Evolutionary conservation across 2,329 filamentous ascomycete species (phyloP).

Genomic region (Lasiodiplodia theobromae): DNA sequence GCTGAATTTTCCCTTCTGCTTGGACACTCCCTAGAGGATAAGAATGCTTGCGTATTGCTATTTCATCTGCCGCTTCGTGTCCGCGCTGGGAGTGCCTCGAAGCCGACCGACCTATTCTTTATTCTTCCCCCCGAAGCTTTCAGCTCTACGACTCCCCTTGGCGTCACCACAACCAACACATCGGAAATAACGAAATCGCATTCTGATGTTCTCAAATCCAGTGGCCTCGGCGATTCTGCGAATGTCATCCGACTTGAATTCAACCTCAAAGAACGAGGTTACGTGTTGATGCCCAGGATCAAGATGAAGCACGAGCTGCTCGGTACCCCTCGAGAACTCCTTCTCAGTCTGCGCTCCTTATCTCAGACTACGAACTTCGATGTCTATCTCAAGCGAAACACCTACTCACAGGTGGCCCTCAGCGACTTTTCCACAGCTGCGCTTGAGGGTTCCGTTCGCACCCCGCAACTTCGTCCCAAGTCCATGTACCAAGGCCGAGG

Average conservation of each 20-base stretch:
- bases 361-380: not conserved
- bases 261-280: not conserved
- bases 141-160: not conserved
- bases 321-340: slow-evolving; percentile 3
- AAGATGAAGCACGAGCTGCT: slow-evolving; percentile 8
- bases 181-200: slow-evolving; percentile 7
- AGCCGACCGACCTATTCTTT: slow-evolving; percentile 13
- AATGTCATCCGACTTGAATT: not conserved
- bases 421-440: not conserved
- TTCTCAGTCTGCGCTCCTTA: not conserved
- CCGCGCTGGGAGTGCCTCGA: slow-evolving; percentile 8
- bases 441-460: not conserved
- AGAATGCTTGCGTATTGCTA: slow-evolving; percentile 7
- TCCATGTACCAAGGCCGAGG: slow-evolving; percentile 16
- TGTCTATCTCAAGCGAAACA: slow-evolving; percentile 20
- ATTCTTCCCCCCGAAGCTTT: slow-evolving; percentile 7
- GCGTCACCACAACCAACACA: not conserved
- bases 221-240: not conserved
- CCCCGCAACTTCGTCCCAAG: not conserved
- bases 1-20: slow-evolving; percentile 24
- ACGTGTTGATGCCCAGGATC: slow-evolving; percentile 19
- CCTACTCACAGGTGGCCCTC: slow-evolving; percentile 15
- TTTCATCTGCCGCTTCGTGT: slow-evolving; percentile 13
- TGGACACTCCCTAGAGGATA: slow-evolving; percentile 11
- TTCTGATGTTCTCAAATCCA: not conserved